Evolutionary conservation across 2,329 filamentous ascomycete species (phyloP), one percentile per base, ranked within the genome.

Genomic region (Sclerotinia glacialis): DNA sequence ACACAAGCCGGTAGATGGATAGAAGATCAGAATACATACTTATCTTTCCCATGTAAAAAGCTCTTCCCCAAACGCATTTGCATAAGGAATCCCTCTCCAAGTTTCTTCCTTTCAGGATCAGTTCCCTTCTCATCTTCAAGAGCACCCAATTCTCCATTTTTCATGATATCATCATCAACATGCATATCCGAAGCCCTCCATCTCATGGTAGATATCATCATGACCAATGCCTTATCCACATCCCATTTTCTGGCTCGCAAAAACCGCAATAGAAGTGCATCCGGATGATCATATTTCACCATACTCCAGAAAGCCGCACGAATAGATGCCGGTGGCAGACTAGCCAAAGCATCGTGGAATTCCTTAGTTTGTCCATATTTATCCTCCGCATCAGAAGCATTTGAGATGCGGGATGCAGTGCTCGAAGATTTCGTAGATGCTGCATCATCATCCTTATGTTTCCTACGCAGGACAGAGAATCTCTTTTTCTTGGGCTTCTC

Each of bases 231-330:
- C 76, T 92, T 93, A 62, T 97, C 89, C 23, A 97, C 88, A 75
- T 99, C 92, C 95, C 95, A 99, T 79, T 96, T 96, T 55, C 93
- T 85, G n/a, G 93, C 93, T 62, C 93, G 84, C 66, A 97, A 81
- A 78, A 96, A 97, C 52, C 93, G 87, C 67, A 97, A 80, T 21
- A 94, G 80, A 23, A 96, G 81, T 2, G 89, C 90, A 79, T 99
- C 95, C 0, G 95, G 95, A 76, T 98, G 87, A 75, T 99, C 95
- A 74, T 95, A 89, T 81, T 98, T 99, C 67, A 94, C 86, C 92
- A 97, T 96, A 71, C 81, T 85, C 95, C 95, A 98, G 76, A 98
- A 90, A 0, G 93, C 89, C 21, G 83, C 82, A 63, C 93, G 87
- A 71, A 99, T 86, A 53, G 89, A 84, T 74, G 96, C 92, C 0